Evolutionary conservation across 2,329 filamentous ascomycete genomes (phyloP).

Genomic region (Hypoxylon sp.): DNA sequence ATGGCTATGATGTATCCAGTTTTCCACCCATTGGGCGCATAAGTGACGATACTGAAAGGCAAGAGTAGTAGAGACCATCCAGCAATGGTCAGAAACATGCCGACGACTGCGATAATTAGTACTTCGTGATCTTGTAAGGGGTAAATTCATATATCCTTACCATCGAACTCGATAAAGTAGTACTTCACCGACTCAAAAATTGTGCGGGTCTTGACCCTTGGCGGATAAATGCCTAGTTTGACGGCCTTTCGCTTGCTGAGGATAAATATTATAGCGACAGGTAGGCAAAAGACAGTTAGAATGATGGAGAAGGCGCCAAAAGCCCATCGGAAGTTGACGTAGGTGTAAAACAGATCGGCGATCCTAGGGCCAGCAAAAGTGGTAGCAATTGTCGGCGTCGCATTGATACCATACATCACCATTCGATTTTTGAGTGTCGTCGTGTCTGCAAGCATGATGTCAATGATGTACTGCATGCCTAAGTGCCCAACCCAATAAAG

Average conservation of each 20-base stretch:
- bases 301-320: conserved; percentile 77
- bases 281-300: conserved; percentile 64
- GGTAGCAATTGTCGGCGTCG: conserved; percentile 62
- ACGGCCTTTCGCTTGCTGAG: conserved; percentile 64
- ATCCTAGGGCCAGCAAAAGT: conserved; percentile 62
- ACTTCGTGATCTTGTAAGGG: neutral
- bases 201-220: conserved; percentile 57
- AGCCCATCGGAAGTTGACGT: conserved; percentile 62
- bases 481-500: conserved; percentile 75
- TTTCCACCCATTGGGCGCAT: conserved; percentile 58
- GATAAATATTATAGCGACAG: conserved; percentile 56
- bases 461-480: conserved; percentile 59
- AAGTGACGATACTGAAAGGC: conserved; percentile 61
- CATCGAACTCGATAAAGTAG: conserved; percentile 73
- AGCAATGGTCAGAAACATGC: conserved; percentile 67
- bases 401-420: conserved; percentile 60
- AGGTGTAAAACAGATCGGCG: conserved; percentile 57
- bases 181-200: conserved; percentile 63
- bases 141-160: conserved; percentile 46
- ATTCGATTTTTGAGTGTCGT: conserved; percentile 61
- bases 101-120: conserved; percentile 56
- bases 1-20: conserved; percentile 63
- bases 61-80: conserved; percentile 67
- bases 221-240: conserved; percentile 61
- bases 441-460: conserved; percentile 62